Evolutionary conservation across 305 asterid genomes (phyloP), one percentile per base, ranked within the genome.

Genomic region (Nicotiana rustica): DNA sequence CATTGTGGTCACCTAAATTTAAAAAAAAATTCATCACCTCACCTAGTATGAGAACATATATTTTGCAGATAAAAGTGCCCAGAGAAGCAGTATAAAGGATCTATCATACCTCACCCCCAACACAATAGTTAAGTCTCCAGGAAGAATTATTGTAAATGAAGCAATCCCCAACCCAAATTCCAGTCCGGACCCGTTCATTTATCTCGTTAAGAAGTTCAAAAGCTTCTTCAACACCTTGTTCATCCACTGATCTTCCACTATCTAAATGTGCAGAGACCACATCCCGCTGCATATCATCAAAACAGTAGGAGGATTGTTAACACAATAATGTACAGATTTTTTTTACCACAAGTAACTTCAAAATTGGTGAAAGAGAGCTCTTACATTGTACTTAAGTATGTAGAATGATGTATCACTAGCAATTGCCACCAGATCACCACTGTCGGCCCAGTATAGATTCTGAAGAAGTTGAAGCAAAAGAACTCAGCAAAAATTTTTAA

Each of bases 361-460:
- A 69, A 66, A 80, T 17, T 49, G 17, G 75, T 10, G 18, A 77
- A 67, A 76, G 62, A 79, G 82, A 25, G 67, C 61, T 52, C 86
- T 64, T 82, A 88, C 90, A 71, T 88, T 88, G 73, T 84, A 88
- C 84, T 88, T 88, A 61, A 90, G 93, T 67, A 91, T 87, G 84
- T 90, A 90, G 86, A 91, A 91, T 33, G 93, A 86, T 64, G 95
- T 21, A 65, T 91, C 93, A 44, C 95, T 90, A n/a, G 95, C 88
- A 82, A 91, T 91, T 86, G 99, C 90, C 91, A 97, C 96, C 86
- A 97, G 85, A 93, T 97, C 99, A 82, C 99, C 99, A 67, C 99
- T 92, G 85, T 97, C 99, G 60, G 97, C 99, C 99, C 99, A 97
- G 87, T 97, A 97, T 78, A 97, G 97, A 91, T 97, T 97, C 99